These are phyloP conservation scores for Lignosus rhinocerotis DNA, from an alignment of 1,284 basidiomycete genomes.

Conservation along the genomic window DNA sequence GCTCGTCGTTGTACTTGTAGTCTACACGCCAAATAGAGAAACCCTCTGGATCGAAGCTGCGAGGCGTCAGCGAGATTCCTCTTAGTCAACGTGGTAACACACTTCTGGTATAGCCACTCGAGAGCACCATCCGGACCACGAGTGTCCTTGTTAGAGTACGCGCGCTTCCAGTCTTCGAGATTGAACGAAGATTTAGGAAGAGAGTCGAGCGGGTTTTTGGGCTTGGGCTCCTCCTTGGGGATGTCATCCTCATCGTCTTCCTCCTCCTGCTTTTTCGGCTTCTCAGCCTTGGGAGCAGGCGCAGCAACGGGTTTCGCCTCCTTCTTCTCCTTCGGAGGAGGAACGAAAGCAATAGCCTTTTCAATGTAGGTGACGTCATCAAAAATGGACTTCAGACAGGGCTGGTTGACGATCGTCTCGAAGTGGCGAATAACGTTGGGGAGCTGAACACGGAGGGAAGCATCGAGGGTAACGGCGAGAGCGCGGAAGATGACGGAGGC, in stretches of 20 bases:
- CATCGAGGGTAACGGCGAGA: conserved; percentile 59
- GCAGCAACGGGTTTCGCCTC: conserved; percentile 48
- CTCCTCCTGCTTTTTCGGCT: conserved; percentile 60
- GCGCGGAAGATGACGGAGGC: conserved; percentile 59
- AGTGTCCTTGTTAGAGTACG: conserved; percentile 97
- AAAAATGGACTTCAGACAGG: conserved; percentile 68
- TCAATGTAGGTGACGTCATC: conserved; percentile 65
- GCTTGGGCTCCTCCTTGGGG: conserved; percentile 68
- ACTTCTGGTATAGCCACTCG: conserved; percentile 93
- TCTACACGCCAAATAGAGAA: conserved; percentile 92
- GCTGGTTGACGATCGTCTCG: conserved; percentile 85
- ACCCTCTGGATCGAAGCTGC: conserved; percentile 86
- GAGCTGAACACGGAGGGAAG: conserved; percentile 61
- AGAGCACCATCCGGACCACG: conserved; percentile 71
- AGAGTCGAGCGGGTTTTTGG: conserved; percentile 92
- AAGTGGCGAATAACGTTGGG: conserved; percentile 83
- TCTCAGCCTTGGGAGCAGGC: conserved; percentile 50
- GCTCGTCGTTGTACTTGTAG: conserved; percentile 97
- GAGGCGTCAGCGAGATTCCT: conserved; percentile 9
- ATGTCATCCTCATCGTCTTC: conserved; percentile 70
- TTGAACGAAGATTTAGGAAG: conserved; percentile 92
- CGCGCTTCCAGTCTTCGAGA: conserved; percentile 97
- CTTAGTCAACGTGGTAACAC: conserved; percentile 28
- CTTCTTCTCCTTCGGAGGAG: conserved; percentile 73
- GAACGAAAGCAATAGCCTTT: conserved; percentile 70